A percentile compares a stretch with the other conserved stretches of the same genome.
Evolutionary conservation across 2,329 filamentous ascomycete genomes (phyloP).

Genomic region (Paracorniculantispora psalliotae): DNA sequence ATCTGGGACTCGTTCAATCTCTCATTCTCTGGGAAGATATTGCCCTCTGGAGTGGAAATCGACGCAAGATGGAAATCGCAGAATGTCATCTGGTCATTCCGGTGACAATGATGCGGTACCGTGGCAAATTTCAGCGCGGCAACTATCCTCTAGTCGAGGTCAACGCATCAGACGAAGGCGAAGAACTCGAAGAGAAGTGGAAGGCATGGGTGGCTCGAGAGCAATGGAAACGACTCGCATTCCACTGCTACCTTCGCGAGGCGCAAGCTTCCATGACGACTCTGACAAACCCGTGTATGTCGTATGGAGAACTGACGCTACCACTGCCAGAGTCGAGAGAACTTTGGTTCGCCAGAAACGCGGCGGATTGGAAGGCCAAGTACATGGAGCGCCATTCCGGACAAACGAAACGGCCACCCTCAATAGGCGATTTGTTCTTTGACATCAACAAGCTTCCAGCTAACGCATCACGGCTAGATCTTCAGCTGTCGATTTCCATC

Average conservation of each 20-base stretch:
- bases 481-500: constrained; percentile 52
- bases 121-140: constrained; percentile 54
- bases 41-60: constrained; percentile 50
- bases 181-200: constrained; percentile 60
- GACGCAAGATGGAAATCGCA: constrained; percentile 52
- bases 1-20: constrained; percentile 45
- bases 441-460: constrained; percentile 48
- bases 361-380: constrained; percentile 58
- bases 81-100: constrained; percentile 45
- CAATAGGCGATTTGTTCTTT: constrained; percentile 51
- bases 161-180: constrained; percentile 48
- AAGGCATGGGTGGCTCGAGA: constrained; percentile 58
- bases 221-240: constrained; percentile 62
- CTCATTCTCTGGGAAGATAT: constrained; percentile 45
- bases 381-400: constrained; percentile 42
- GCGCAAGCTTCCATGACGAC: constrained; percentile 63
- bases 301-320: constrained; percentile 63
- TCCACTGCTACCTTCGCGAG: constrained; percentile 61
- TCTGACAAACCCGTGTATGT: constrained; percentile 59
- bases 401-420: constrained; percentile 41
- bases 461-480: constrained; percentile 48
- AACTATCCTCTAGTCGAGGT: constrained; percentile 49
- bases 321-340: constrained; percentile 58
- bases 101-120: constrained; percentile 48
- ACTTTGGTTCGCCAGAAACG: constrained; percentile 62